A percentile compares a stretch with the other conserved stretches of the same genome.
Conservation (phyloP, 306 rosid genomes). For the Cucurbita argyrosperma region DNA sequence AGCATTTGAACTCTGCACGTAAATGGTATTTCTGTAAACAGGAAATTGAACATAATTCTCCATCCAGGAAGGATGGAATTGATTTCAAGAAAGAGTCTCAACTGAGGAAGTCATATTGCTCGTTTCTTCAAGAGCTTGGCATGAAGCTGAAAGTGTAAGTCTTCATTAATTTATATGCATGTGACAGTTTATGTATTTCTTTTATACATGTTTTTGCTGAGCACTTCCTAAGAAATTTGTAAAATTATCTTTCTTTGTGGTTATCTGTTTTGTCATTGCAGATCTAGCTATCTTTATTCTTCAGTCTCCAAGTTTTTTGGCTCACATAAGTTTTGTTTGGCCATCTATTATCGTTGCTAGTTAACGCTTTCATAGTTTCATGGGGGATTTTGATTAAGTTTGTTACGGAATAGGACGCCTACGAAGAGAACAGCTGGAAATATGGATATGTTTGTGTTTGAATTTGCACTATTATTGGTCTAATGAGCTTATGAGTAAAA, state of each 20-base stretch:
- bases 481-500: not conserved
- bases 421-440: not conserved
- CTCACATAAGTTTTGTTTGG: not conserved
- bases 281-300: not conserved
- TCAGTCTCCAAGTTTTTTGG: not conserved
- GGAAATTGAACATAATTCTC: slow-evolving; percentile 30
- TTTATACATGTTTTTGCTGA: not conserved
- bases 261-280: not conserved
- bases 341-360: not conserved
- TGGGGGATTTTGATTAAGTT: not conserved
- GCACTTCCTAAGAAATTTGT: not conserved
- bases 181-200: not conserved
- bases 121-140: slow-evolving; percentile 33
- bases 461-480: not conserved
- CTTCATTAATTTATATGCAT: not conserved
- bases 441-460: not conserved
- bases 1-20: slow-evolving; percentile 4
- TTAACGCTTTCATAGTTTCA: not conserved
- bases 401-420: not conserved
- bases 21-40: slow-evolving; percentile 25
- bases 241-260: not conserved
- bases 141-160: slow-evolving; percentile 37
- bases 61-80: slow-evolving; percentile 37
- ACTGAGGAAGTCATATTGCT: slow-evolving; percentile 29
- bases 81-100: slow-evolving; percentile 22